Evolutionary conservation across 345 rosid genomes (phyloP), one percentile per base, ranked within the genome.

Genomic region (Euclidium syriacum): DNA sequence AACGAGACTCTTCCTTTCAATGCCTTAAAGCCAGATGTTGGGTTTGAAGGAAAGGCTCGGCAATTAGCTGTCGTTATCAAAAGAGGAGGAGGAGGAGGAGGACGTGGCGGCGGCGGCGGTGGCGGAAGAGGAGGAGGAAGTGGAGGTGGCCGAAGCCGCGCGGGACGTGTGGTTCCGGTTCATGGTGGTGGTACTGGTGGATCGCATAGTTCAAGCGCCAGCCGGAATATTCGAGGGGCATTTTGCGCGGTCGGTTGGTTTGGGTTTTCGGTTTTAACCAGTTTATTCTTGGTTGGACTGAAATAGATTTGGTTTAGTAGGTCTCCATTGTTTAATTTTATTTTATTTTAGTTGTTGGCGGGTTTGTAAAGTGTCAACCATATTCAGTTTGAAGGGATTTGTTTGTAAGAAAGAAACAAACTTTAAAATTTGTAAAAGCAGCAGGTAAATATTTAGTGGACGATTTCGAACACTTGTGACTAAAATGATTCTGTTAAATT

Each of bases 11-110:
- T 60, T 3, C 67, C 66, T 25, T 3, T 30, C 2, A 19, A 0
- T 42, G 40, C 20, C 30, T 40, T 53, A 16, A 68, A 41, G 17
- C 22, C 53, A 60, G 48, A 61, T 44, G 35, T 33, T 51, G 20
- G 10, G 19, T 58, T 50, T 40, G 66, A 68, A 51, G 34, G 40
- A 52, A 69, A 52, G 19, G 17, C 62, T n/a, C 55, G 62, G 11
- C 55, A 44, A 27, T 43, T 69, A 69, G 61, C 43, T 25, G 55
- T 61, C 11, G 67, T 60, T 25, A 69, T 69, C 2, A 61, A 52
- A 26, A 69, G 1, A 52, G 47, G 55, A 41, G 62, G 54, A 1
- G 48, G 67, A 9, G 73, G 72, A 10, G 71, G 63, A 55, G 19
- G 56, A 2, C 16, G 40, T 0, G 56, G 71, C 1, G 39, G 70